These are phyloP conservation scores for Penicillium griseofulvum DNA, from an alignment of 2,329 filamentous ascomycete genomes.

Conservation along the genomic window DNA sequence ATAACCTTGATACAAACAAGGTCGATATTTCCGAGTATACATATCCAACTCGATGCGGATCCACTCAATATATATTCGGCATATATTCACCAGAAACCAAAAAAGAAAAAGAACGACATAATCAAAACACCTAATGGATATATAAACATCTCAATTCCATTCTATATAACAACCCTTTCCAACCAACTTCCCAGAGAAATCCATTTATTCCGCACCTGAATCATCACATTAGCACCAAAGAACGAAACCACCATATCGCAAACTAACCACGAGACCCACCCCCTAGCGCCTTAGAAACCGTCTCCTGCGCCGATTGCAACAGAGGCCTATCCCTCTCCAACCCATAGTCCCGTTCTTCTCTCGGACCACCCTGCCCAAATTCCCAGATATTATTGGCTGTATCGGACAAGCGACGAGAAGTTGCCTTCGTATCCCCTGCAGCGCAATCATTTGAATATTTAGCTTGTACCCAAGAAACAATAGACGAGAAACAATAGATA, in stretches of 20 bases:
- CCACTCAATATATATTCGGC: neutral
- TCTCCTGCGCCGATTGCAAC: slow-evolving; percentile 21
- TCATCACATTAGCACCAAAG: neutral
- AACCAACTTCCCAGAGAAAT: too few species aligned
- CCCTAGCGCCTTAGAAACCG: slow-evolving; percentile 27
- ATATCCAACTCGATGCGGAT: neutral
- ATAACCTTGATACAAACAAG: neutral
- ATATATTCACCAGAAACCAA: neutral
- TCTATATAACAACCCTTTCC: neutral
- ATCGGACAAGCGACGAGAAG: slow-evolving; percentile 20
- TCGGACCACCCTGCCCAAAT: slow-evolving; percentile 5
- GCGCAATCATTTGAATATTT: neutral
- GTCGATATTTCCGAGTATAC: neutral
- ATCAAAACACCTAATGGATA: neutral
- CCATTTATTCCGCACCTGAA: neutral
- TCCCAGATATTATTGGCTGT: slow-evolving; percentile 10
- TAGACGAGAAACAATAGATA: too few species aligned
- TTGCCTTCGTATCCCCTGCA: slow-evolving; percentile 20
- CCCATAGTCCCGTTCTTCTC: slow-evolving; percentile 3
- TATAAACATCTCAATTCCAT: neutral
- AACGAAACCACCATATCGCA: neutral
- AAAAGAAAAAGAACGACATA: neutral
- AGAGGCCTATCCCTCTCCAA: slow-evolving; percentile 11
- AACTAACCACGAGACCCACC: slow-evolving; percentile 23
- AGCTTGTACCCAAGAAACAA: neutral